Base-by-base conservation (phyloP, 2,329 filamentous ascomycete genomes). In the Aspergillus fischeri region DNA sequence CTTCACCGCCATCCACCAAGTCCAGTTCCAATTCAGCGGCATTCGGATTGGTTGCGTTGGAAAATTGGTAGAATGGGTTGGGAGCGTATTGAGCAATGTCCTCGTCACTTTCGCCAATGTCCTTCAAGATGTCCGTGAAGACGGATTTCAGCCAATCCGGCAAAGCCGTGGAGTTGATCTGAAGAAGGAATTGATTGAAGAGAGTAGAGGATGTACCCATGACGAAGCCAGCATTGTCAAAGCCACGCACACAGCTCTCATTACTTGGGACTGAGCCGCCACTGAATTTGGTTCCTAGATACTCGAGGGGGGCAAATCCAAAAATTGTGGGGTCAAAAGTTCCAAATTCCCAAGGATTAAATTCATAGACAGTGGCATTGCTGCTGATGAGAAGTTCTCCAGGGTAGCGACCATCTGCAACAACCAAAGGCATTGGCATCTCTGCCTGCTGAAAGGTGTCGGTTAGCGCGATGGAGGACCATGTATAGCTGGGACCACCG, bases 141-240 rank as follows among this genome's bases (percentile, higher is more conserved):
- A 81, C 79, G 5, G 76, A 67, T 49, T 80, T 77, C 41, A 91
- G 72, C 27, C 81, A 73, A 9, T 69, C 69, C 2, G 78, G 79
- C 7, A 83, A 63, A 35, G 80, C 71, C 0, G 76, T 67, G 1
- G 80, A 70, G 61, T 89, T 81, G 55, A 92, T 78, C 14, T 83
- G 74, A 3, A 91, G 77, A n/a, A 94, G 75, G 63, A 89, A 82
- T 65, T 86, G 79, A 75, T 96, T 96, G 80, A 96, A 96, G 2
- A 96, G 80, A 1, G 88, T 88, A 1, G 87, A 90, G 29, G 87
- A 91, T 0, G 91, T 95, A 35, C 91, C 91, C 85, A 94, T 91
- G 27, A 96, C 79, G 66, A 83, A 96, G 4, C 90, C 90, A 25
- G 83, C 83, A 65, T 92, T 91, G 74, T 96, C 92, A 61, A 91